These are phyloP conservation scores for Elsinoe arachidis DNA, from an alignment of 2,329 filamentous ascomycete species.

Conservation along the genomic window DNA sequence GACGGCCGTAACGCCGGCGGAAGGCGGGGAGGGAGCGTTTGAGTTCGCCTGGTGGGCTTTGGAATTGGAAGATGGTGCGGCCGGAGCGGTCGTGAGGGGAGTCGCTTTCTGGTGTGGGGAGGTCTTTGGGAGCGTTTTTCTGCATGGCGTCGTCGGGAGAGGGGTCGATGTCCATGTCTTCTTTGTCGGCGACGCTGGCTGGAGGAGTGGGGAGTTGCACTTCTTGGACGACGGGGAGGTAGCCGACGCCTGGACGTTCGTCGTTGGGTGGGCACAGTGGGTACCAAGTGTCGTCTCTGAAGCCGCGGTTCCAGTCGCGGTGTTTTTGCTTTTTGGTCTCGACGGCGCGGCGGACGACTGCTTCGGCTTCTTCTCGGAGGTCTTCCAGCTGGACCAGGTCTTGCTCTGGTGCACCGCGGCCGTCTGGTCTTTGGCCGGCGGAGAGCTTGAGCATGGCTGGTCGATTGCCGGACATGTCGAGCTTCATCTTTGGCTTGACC, in stretches of 20 bases:
- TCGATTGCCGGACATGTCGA: conserved; percentile 52
- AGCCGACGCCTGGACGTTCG: conserved; percentile 25
- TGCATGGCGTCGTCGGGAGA: conserved; percentile 2
- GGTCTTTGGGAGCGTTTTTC: conserved; percentile 20
- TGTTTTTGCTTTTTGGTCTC: conserved; percentile 82
- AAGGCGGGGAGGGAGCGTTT: conserved; percentile 50
- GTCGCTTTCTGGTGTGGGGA: conserved; percentile 19
- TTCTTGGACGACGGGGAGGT: conserved; percentile 21
- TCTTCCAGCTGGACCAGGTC: conserved; percentile 73
- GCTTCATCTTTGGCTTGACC: conserved; percentile 46
- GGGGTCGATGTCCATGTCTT: conserved; percentile 19
- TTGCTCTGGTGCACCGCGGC: conserved; percentile 58
- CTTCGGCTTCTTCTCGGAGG: conserved; percentile 70
- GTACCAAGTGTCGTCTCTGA: conserved; percentile 77
- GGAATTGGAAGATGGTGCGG: conserved; percentile 17
- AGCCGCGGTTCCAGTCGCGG: conserved; percentile 82
- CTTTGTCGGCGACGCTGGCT: conserved; percentile 33
- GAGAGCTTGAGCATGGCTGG: conserved; percentile 44
- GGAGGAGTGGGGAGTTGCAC: conserved; percentile 38
- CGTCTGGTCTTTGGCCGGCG: conserved; percentile 51
- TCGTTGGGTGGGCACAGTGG: conserved; percentile 73
- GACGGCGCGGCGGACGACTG: conserved; percentile 70
- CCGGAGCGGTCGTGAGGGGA: conserved; percentile 20
- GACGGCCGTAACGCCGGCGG: conserved; percentile 73
- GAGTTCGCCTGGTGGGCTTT: conserved; percentile 17